A percentile compares a stretch with the other conserved stretches of the same genome.
phyloP scores from a whole-genome alignment of 441 rosid genomes.

The Eruca vesicaria region DNA sequence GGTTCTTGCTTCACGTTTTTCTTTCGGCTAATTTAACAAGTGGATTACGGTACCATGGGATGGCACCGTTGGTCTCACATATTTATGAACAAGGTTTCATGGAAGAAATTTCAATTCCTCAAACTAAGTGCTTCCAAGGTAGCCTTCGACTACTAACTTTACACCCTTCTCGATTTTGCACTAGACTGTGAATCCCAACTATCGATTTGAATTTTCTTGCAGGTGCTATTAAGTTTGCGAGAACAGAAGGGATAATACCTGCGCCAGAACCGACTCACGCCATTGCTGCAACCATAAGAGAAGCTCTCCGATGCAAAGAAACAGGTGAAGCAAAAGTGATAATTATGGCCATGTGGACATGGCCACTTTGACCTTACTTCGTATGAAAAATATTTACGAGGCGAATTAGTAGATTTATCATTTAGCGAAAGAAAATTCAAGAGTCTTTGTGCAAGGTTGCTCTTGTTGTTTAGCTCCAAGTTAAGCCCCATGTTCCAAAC shows the following conservation, averaged over 20 bases:
- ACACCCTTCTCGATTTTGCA: not conserved
- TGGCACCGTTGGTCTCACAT: slow-evolving; percentile 91
- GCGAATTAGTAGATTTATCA: slow-evolving; percentile 71
- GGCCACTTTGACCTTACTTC: slow-evolving; percentile 90
- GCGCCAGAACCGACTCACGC: slow-evolving; percentile 96
- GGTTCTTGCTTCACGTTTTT: not conserved
- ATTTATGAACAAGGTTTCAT: slow-evolving; percentile 73
- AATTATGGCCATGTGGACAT: slow-evolving; percentile 88
- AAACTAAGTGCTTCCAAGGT: slow-evolving; percentile 84
- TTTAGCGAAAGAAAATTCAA: slow-evolving; percentile 62
- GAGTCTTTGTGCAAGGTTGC: slow-evolving; percentile 73
- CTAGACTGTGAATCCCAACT: not conserved
- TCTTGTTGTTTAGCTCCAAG: slow-evolving; percentile 27
- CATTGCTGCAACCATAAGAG: slow-evolving; percentile 88
- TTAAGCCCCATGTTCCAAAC: not conserved
- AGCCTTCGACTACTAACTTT: not conserved
- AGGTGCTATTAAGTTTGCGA: slow-evolving; percentile 88
- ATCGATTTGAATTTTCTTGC: slow-evolving; percentile 4
- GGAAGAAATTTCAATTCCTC: slow-evolving; percentile 89
- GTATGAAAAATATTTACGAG: slow-evolving; percentile 74
- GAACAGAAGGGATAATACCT: slow-evolving; percentile 84
- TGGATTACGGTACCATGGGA: slow-evolving; percentile 91
- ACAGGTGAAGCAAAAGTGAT: slow-evolving; percentile 84
- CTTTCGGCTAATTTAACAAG: slow-evolving; percentile 37
- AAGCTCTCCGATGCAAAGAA: slow-evolving; percentile 80